Evolutionary conservation across 2,329 filamentous ascomycete genomes (phyloP).

Genomic region (Calonectria hawksworthii): DNA sequence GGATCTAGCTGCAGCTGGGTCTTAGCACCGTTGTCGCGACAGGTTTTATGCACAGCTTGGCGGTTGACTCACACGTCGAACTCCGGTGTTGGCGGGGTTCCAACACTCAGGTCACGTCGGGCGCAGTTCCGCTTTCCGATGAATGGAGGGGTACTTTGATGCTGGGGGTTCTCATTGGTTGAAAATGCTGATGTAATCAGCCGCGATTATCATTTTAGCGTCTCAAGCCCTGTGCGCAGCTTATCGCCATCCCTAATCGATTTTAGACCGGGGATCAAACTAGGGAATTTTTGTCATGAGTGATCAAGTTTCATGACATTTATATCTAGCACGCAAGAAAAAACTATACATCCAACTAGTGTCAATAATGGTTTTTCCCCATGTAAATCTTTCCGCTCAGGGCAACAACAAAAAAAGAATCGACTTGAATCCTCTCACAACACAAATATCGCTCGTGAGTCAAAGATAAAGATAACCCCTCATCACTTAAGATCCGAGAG

Average conservation of each 20-base stretch:
- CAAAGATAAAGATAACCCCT: neutral
- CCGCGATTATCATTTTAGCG: slow-evolving; percentile 22
- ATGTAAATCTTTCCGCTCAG: neutral
- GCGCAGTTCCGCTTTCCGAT: slow-evolving; percentile 17
- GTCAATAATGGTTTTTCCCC: neutral
- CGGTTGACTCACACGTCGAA: slow-evolving; percentile 24
- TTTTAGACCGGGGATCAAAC: neutral
- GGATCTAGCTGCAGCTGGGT: neutral
- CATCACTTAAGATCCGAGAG: neutral
- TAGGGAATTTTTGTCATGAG: neutral
- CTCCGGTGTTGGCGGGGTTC: slow-evolving; percentile 28
- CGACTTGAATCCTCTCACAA: neutral
- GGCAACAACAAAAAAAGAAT: neutral
- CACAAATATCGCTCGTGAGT: neutral
- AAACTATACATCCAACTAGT: neutral
- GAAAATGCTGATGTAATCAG: slow-evolving; percentile 6
- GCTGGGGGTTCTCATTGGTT: neutral
- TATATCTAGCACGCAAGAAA: neutral
- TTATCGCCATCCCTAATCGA: neutral
- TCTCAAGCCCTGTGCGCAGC: neutral
- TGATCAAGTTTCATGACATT: neutral
- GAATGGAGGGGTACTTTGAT: slow-evolving; percentile 24
- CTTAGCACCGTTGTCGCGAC: neutral
- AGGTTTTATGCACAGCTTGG: slow-evolving; percentile 7
- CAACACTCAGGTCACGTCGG: slow-evolving; percentile 8